These are phyloP conservation scores for Tetrahymena elliotti DNA, from an alignment of 73 alveolate species.

Conservation along the genomic window DNA sequence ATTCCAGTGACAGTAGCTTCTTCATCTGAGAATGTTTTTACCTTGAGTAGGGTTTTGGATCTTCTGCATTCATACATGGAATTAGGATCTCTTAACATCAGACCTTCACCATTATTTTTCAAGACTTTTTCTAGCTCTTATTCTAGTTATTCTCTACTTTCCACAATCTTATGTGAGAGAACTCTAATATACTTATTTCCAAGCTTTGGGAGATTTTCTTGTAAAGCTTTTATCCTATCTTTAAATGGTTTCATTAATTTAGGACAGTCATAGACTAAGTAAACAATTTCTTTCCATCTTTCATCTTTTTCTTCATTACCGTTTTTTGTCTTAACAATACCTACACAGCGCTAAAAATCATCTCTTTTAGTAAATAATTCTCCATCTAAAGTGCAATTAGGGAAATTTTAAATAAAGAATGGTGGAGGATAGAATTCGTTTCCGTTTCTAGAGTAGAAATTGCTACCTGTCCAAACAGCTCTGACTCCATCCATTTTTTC, in stretches of 20 bases:
- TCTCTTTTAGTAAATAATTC: conserved; percentile 67
- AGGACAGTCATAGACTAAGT: conserved; percentile 77
- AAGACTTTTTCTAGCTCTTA: conserved; percentile 46
- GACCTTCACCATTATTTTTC: conserved; percentile 70
- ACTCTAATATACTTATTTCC: conserved; percentile 16
- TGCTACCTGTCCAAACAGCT: conserved; percentile 60
- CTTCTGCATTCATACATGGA: conserved; percentile 57
- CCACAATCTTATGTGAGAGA: conserved; percentile 44
- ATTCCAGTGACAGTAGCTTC: conserved; percentile 68
- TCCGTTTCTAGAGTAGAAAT: conserved; percentile 56
- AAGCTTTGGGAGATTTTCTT: conserved; percentile 3
- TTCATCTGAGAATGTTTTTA: conserved; percentile 69
- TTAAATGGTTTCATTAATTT: conserved; percentile 39
- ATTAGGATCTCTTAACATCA: conserved; percentile 69
- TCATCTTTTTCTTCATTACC: conserved; percentile 53
- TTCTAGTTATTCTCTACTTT: conserved; percentile 46
- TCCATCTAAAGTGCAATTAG: conserved; percentile 71
- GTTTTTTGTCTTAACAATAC: conserved; percentile 54
- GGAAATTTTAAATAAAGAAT: conserved; percentile 53
- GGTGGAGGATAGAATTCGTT: conserved; percentile 61
- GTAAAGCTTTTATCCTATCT: conserved; percentile 39
- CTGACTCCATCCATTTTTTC: conserved; percentile 81
- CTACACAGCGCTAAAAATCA: conserved; percentile 49
- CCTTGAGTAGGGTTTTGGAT: conserved; percentile 56
- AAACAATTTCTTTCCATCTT: conserved; percentile 59